Evolutionary conservation across 768 basidiomycete genomes (phyloP).

Genomic region (Pleurotus platypus): DNA sequence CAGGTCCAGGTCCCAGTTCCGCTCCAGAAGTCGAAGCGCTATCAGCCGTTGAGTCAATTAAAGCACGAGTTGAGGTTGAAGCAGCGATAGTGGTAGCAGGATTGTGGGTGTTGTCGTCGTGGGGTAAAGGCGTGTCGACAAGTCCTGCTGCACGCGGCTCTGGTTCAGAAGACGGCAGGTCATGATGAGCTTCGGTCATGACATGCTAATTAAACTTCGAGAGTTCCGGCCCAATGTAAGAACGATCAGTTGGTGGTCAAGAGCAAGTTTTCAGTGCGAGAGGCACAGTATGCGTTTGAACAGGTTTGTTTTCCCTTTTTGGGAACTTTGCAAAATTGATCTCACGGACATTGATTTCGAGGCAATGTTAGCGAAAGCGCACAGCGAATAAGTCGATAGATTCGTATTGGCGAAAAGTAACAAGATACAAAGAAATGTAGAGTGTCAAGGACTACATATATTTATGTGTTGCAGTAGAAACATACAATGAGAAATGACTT

Average conservation of each 20-base stretch:
- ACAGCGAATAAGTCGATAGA: too few relatives aligned
- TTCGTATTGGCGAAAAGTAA: neutral
- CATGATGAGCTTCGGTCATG: slow-evolving; percentile 8
- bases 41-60: neutral
- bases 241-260: too few relatives aligned
- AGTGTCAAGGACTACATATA: neutral
- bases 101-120: neutral
- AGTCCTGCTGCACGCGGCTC: neutral
- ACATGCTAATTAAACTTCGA: slow-evolving; percentile 3
- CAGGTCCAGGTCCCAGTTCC: neutral
- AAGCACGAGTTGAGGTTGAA: neutral
- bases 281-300: too few relatives aligned
- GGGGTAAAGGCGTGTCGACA: neutral
- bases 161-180: neutral
- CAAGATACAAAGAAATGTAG: neutral
- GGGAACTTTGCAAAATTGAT: too few relatives aligned
- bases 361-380: too few relatives aligned
- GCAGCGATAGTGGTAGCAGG: neutral
- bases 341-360: too few relatives aligned
- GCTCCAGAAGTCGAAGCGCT: neutral
- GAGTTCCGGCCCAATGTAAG: too few relatives aligned
- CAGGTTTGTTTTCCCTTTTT: too few relatives aligned
- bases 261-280: too few relatives aligned
- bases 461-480: neutral
- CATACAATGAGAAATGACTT: slow-evolving; percentile 2